Base-by-base conservation (phyloP, 257 asterid genomes). In the Perilla frutescens region DNA sequence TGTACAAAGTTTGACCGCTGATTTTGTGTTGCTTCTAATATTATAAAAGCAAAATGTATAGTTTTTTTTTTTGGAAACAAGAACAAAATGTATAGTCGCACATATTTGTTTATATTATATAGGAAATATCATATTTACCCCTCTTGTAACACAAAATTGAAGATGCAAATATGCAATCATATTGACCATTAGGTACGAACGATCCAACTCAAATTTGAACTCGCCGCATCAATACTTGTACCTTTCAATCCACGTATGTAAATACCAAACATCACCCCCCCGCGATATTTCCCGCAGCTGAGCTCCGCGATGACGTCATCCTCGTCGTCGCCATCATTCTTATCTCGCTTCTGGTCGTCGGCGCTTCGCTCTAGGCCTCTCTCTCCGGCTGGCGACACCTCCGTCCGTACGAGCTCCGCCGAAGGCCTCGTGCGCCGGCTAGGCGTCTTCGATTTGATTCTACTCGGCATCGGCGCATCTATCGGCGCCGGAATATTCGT, bases 401-500 rank as follows among this genome's bases (percentile, higher is more conserved):
- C 83, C 50, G 84, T 78, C 12, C 86, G 77, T 12, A 50, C 86
- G 53, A 79, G 60, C 76, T 73, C 89, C 55, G 87, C 83, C 75
- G 87, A 84, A 41, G 96, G 96, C n/a, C 90, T 91, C 26, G 81
- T 84, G 68, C 93, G 97, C 32, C 89, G 96, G 26, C 86, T 91
- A 1, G 80, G 96, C 58, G 87, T 88, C 50, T 75, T 91, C 57
- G 97, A 91, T 82, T 92, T 91, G 75, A 78, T 91, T 63, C 90
- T 91, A 36, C 76, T 91, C 12, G 97, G 97, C 34, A 87, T 91
- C 76, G 97, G 97, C 65, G 97, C 97, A 20, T 91, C 97, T 12
- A 91, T 91, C 51, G 97, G 97, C 41, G 97, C 97, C 44, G 97
- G 96, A 6, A 89, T 91, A 56, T 91, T 91, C 71, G 96, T 91